Evolutionary conservation across 192 early-diverging fungal species (phyloP).

Genomic region (Coemansia sp.): DNA sequence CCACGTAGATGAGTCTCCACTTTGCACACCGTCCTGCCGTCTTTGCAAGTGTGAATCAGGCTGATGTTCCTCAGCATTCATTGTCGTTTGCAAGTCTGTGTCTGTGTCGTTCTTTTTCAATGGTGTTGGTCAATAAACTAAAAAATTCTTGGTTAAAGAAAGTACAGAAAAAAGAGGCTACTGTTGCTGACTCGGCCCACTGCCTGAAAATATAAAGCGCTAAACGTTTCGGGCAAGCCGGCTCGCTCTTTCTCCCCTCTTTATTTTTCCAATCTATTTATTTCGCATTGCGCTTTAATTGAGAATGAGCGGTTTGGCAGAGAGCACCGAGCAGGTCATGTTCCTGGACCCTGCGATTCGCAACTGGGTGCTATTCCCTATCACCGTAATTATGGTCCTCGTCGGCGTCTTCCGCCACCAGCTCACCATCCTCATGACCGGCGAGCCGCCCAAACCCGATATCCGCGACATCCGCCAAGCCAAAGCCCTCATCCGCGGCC

Average conservation of each 20-base stretch:
- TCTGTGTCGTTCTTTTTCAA: not conserved
- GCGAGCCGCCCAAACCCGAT: constrained; percentile 75
- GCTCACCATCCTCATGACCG: constrained; percentile 84
- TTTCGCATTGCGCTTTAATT: not conserved
- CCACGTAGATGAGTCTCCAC: not conserved
- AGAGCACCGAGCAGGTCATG: constrained; percentile 59
- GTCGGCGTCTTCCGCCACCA: constrained; percentile 94
- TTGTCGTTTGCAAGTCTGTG: constrained; percentile 3
- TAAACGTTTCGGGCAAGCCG: not conserved
- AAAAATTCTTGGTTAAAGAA: not conserved
- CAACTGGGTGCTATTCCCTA: constrained; percentile 94
- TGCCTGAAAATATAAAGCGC: not conserved
- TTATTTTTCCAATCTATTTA: constrained; percentile 2
- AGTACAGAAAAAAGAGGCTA: too few relatives aligned
- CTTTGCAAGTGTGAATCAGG: constrained; percentile 25
- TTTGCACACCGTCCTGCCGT: not conserved
- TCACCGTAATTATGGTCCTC: constrained; percentile 96
- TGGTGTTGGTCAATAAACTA: not conserved
- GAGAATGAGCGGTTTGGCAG: constrained; percentile 39
- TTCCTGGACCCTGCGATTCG: constrained; percentile 79
- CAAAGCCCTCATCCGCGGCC: constrained; percentile 75
- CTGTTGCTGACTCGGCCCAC: too few relatives aligned
- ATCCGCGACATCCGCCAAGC: constrained; percentile 81
- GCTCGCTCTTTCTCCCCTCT: not conserved
- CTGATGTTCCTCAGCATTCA: constrained; percentile 15